Conservation (phyloP, 305 asterid species). For the Solanum hybrid region DNA sequence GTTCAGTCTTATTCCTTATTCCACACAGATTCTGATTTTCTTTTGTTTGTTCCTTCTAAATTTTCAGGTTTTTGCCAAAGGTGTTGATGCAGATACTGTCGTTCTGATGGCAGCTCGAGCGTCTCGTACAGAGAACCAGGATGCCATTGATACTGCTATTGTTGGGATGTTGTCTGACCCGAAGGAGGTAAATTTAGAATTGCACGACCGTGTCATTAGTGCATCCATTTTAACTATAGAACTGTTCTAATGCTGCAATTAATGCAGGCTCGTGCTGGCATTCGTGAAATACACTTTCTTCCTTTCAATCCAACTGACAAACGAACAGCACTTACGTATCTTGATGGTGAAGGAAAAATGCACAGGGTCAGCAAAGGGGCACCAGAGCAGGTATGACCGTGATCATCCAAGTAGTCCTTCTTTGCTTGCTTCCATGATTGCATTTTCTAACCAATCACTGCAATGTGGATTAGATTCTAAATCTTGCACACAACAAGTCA, state of each 20-base stretch:
- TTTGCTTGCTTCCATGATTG: neutral
- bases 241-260: constrained; percentile 23
- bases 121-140: constrained; percentile 86
- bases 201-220: neutral
- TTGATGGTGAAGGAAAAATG: constrained; percentile 33
- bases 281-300: constrained; percentile 52
- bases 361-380: constrained; percentile 47
- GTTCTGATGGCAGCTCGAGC: constrained; percentile 85
- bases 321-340: constrained; percentile 38
- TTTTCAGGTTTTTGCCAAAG: constrained; percentile 65
- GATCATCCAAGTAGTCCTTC: neutral
- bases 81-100: constrained; percentile 61
- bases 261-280: constrained; percentile 78
- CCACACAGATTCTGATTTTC: neutral
- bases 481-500: constrained; percentile 35
- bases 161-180: constrained; percentile 98
- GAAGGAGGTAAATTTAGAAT: constrained; percentile 57
- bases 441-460: neutral
- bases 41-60: neutral
- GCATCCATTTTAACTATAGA: neutral
- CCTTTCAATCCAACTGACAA: constrained; percentile 42
- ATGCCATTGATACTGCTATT: constrained; percentile 91
- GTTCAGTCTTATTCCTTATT: neutral
- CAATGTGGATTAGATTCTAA: constrained; percentile 21
- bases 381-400: constrained; percentile 32